Conservation (phyloP, 108 stramenopile species). For the Epipyxis sp. region DNA sequence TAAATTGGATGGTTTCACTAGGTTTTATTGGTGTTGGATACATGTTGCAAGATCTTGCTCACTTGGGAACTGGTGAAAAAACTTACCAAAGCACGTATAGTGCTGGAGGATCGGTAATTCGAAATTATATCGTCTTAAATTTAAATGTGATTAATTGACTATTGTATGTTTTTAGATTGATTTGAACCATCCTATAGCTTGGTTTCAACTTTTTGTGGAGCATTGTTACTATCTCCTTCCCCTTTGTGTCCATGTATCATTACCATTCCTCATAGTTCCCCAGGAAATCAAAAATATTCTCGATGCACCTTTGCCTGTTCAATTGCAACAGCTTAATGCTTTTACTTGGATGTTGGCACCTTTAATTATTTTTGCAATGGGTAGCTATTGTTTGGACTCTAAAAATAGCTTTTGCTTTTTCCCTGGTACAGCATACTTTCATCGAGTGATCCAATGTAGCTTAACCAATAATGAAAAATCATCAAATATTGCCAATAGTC, state of each 20-base stretch:
- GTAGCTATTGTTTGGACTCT: slow-evolving; percentile 39
- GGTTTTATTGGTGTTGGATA: slow-evolving; percentile 21
- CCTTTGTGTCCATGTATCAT: slow-evolving; percentile 24
- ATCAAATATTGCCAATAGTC: no score
- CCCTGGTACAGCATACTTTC: slow-evolving; percentile 4
- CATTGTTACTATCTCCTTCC: slow-evolving; percentile 45
- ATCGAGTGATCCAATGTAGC: slow-evolving; percentile 33
- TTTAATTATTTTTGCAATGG: slow-evolving; percentile 9
- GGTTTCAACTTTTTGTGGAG: slow-evolving; percentile 35
- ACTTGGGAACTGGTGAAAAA: slow-evolving; percentile 30
- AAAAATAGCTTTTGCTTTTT: slow-evolving; percentile 33
- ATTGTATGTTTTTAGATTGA: slow-evolving; percentile 18
- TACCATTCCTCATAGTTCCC: not conserved
- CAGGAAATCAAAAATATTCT: not conserved
- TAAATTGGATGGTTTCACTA: not conserved
- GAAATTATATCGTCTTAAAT: no score
- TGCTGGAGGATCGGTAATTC: slow-evolving; percentile 8
- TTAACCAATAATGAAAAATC: slow-evolving; percentile 13
- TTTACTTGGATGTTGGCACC: slow-evolving; percentile 3
- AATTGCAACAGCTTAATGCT: not conserved
- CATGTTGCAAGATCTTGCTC: slow-evolving; percentile 36
- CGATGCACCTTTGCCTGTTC: slow-evolving; percentile 1
- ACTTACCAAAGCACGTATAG: slow-evolving; percentile 37
- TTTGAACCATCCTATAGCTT: slow-evolving; percentile 7
- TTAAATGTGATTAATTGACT: no score